Evolutionary conservation across 352 stramenopile genomes (phyloP).

Genomic region (Phytophthora cactorum): DNA sequence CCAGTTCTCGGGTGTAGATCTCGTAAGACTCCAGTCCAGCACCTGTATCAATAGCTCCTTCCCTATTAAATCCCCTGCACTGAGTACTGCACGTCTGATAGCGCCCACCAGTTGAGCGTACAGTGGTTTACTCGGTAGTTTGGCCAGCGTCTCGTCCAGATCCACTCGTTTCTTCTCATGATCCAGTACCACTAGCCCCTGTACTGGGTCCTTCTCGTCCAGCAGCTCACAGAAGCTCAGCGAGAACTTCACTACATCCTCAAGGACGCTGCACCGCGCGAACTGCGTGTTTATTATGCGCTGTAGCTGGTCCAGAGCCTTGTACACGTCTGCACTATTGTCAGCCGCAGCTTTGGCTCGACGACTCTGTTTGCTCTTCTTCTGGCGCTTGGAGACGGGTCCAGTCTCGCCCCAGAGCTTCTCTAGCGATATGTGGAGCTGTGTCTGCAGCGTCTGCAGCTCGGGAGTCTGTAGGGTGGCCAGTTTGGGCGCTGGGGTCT

Average conservation of each 20-base stretch:
- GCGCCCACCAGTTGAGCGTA: constrained; percentile 52
- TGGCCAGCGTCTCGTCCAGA: constrained; percentile 44
- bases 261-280: constrained; percentile 31
- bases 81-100: constrained; percentile 47
- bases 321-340: constrained; percentile 40
- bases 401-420: constrained; percentile 39
- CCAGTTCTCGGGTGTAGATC: constrained; percentile 40
- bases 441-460: constrained; percentile 48
- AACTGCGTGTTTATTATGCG: constrained; percentile 46
- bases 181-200: constrained; percentile 30
- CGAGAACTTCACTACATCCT: constrained; percentile 54
- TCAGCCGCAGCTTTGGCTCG: constrained; percentile 17
- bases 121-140: constrained; percentile 49
- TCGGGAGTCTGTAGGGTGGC: constrained; percentile 37
- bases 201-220: constrained; percentile 48
- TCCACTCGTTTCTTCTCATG: constrained; percentile 17
- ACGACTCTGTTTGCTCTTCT: constrained; percentile 64
- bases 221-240: constrained; percentile 48
- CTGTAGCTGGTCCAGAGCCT: constrained; percentile 47
- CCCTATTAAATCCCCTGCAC: constrained; percentile 24
- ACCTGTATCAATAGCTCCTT: constrained; percentile 40
- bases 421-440: constrained; percentile 45
- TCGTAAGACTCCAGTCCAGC: constrained; percentile 53
- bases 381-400: constrained; percentile 61
- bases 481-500: constrained; percentile 16